Evolutionary conservation across 768 basidiomycete species (phyloP), one percentile per base, ranked within the genome.

Genomic region (Cyathus striatus): DNA sequence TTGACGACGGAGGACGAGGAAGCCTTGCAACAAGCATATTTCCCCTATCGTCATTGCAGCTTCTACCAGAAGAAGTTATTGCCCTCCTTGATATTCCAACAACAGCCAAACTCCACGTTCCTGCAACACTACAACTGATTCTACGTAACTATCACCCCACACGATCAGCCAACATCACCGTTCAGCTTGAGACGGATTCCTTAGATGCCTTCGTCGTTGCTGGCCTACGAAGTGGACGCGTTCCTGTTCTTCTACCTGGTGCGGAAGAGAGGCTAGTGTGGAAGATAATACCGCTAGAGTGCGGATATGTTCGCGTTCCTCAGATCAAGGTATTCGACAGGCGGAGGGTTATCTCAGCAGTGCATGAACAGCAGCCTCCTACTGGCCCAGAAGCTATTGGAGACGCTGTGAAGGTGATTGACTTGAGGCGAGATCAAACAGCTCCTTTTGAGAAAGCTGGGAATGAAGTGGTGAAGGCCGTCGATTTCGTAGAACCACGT

Each of bases 151-250:
- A 76, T 43, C 73, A 83, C 46, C 69, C 75, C 3, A 66, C 68
- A 6, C 75, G 81, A 25, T 78, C 89, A 2, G 84, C 86, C 1
- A 82, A 81, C 49, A 61, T 94, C 24, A 68, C 77, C 9, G 72
- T 92, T 6, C 78, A 83, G 24, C 70, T 93, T 22, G 91, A 95
- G 42, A 72, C 80, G 1, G 81, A 84, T 13, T 47, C 63, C 0
- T 62, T 73, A 10, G 88, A 89, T 32, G 70, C 74, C n/a, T 95
- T 96, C 60, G 79, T 93, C 13, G 78, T 92, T 33, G 77, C 88
- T 2, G 93, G 94, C 0, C 57, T 86, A 25, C 70, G 88, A 37
- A 76, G 68, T 38, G 79, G 80, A 3, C 75, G 81, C 7, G 49
- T 90, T 6, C 82, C 89, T 2, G 63, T 85, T 35, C 64, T 97